Base-by-base conservation (phyloP, 2,329 filamentous ascomycete genomes). In the Cytospora leucostoma region DNA sequence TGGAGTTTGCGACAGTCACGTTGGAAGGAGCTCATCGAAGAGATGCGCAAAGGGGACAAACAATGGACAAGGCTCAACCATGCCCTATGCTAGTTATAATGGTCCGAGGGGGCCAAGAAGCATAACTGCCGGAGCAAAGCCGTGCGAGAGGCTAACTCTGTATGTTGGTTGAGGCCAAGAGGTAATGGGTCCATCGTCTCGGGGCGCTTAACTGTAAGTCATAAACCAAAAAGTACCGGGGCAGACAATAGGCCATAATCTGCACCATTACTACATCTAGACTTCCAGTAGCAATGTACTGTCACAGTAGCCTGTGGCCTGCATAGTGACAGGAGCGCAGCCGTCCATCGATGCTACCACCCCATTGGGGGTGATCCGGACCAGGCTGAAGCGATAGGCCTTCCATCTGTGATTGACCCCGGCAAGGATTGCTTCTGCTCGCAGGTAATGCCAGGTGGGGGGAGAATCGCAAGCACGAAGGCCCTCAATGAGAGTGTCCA, bases 61-160 rank as follows among this genome's bases (percentile, higher is more conserved):
- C 10, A 56, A 55, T n/a, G 27, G 40, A 34, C 34, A 21, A 56
- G 54, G n/a, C n/a, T 58, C 32, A 7, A n/a, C 49, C 49, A 49
- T 54, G 21, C 40, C 27, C 15, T 38, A 12, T 47, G 34, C 27
- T 34, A 57, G 37, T 56, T 65, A 62, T 62, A 56, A 37, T 40
- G 59, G 59, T n/a, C 59, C 40, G 63, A 59, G n/a, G 38, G 32
- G 33, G 33, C n/a, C 50, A 49, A 44, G 44, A 55, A 13, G 59
- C 49, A 55, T 61, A 19, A 40, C 21, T 33, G 3, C 17, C 34
- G 19, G 56, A n/a, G 19, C 56, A 51, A 56, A 54, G 3, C 54
- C 34, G n/a, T 40, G n/a, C 52, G 34, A 40, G 32, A 34, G 38
- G 34, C 21, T 35, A 40, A 11, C 7, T 7, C 13, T 12, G 38